A percentile compares a stretch with the other conserved stretches of the same genome.
Conservation (phyloP, 345 rosid species). For the Populus tremula region DNA sequence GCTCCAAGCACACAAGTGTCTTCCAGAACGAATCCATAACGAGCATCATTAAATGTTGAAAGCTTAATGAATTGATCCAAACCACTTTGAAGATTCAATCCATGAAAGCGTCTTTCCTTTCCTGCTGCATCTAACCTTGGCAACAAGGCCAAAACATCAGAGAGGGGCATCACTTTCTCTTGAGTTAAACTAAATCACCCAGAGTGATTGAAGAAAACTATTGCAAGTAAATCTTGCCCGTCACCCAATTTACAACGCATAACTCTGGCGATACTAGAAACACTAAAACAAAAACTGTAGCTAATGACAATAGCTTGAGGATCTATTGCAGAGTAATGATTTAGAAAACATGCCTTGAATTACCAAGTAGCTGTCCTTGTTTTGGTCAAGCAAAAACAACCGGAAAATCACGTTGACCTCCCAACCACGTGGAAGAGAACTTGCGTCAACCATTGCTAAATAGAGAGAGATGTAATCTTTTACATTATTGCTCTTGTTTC, state of each 20-base stretch:
- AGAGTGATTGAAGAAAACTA: too few species aligned
- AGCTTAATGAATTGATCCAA: constrained; percentile 35
- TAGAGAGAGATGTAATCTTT: constrained; percentile 52
- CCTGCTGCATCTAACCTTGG: constrained; percentile 28
- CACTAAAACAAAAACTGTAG: too few species aligned
- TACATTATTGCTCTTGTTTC: constrained; percentile 57
- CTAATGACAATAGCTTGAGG: too few species aligned
- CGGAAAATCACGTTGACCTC: constrained; percentile 48
- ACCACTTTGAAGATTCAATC: constrained; percentile 36
- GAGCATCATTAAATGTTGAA: constrained; percentile 19
- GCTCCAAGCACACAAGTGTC: constrained; percentile 43
- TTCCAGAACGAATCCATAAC: constrained; percentile 35
- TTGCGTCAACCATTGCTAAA: constrained; percentile 46
- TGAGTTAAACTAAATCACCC: too few species aligned
- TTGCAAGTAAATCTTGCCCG: background rate
- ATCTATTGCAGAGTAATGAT: background rate
- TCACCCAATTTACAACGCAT: too few species aligned
- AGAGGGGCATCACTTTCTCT: background rate
- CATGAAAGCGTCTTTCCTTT: constrained; percentile 35
- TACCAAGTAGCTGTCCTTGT: constrained; percentile 29
- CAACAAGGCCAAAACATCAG: background rate
- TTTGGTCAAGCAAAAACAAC: constrained; percentile 49
- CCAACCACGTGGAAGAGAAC: constrained; percentile 42
- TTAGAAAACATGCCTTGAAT: constrained; percentile 30
- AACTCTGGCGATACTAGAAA: too few species aligned